A percentile compares a stretch with the other conserved stretches of the same genome.
phyloP scores from a whole-genome alignment of 371 early-diverging fungal genomes.

The Globomyces sp. region DNA sequence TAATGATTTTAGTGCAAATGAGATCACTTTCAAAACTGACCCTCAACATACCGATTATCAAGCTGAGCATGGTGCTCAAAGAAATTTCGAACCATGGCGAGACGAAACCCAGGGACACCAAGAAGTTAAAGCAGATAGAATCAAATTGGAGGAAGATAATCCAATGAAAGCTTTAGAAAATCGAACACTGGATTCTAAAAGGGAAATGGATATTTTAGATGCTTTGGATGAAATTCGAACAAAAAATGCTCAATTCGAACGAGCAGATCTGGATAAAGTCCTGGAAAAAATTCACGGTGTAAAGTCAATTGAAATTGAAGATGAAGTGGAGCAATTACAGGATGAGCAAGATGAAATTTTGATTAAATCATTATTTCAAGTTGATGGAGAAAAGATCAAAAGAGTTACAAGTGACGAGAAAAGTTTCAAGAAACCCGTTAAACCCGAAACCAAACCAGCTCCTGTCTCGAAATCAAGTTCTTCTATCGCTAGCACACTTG shows the following conservation, averaged over 20 bases:
- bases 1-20: slow-evolving; percentile 73
- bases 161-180: slow-evolving; percentile 94
- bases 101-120: slow-evolving; percentile 62
- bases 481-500: not conserved
- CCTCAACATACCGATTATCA: slow-evolving; percentile 95
- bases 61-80: slow-evolving; percentile 87
- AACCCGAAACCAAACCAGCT: not conserved
- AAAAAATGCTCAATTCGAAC: slow-evolving; percentile 78
- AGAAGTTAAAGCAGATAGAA: slow-evolving; percentile 50
- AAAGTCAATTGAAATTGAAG: not conserved
- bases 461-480: too few relatives aligned
- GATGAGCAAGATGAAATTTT: slow-evolving; percentile 69
- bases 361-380: slow-evolving; percentile 63
- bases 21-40: slow-evolving; percentile 98
- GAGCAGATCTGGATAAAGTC: slow-evolving; percentile 65
- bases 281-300: slow-evolving; percentile 49
- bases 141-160: slow-evolving; percentile 80
- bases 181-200: slow-evolving; percentile 84
- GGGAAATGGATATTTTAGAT: slow-evolving; percentile 95
- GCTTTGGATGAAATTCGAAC: slow-evolving; percentile 92
- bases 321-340: slow-evolving; percentile 27
- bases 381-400: slow-evolving; percentile 70
- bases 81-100: slow-evolving; percentile 97
- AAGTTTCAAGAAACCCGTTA: not conserved
- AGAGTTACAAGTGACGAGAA: slow-evolving; percentile 55